phyloP scores from a whole-genome alignment of 1,284 basidiomycete species.

The Austroboletus novae-zelandiae region DNA sequence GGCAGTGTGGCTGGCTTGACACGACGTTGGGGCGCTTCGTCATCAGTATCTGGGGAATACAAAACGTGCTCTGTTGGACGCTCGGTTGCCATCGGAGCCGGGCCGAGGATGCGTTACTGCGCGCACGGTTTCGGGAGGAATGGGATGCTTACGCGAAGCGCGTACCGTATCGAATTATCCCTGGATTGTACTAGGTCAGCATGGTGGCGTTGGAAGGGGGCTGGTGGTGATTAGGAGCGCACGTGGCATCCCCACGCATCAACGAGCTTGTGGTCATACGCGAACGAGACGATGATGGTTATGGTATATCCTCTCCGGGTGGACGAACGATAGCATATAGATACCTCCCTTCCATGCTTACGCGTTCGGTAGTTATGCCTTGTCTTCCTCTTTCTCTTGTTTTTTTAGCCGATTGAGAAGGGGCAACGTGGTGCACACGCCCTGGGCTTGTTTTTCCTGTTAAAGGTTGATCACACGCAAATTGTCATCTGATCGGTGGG shows the following conservation, averaged over 20 bases:
- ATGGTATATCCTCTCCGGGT: not conserved
- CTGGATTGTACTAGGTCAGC: conserved; percentile 20
- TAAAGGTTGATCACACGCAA: no score
- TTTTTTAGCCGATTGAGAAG: not conserved
- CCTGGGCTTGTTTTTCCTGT: no score
- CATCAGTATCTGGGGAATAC: conserved; percentile 18
- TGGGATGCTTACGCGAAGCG: conserved; percentile 20
- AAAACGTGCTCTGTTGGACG: conserved; percentile 16
- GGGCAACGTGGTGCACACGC: no score
- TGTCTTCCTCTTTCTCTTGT: not conserved
- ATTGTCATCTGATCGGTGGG: no score
- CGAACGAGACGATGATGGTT: not conserved
- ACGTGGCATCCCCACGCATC: not conserved
- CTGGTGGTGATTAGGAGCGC: not conserved
- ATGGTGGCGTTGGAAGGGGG: not conserved
- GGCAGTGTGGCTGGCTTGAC: conserved; percentile 25
- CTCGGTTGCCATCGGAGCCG: conserved; percentile 14
- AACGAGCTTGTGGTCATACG: no score
- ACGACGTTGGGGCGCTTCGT: conserved; percentile 16
- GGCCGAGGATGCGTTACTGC: conserved; percentile 22
- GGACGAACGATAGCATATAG: not conserved
- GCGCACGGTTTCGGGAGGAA: conserved; percentile 13
- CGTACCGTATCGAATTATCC: conserved; percentile 28
- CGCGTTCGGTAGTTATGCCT: not conserved
- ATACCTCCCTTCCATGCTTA: not conserved